These are phyloP conservation scores for Chlamydomonas incerta DNA, from an alignment of 139 green algal species.

Conservation along the genomic window DNA sequence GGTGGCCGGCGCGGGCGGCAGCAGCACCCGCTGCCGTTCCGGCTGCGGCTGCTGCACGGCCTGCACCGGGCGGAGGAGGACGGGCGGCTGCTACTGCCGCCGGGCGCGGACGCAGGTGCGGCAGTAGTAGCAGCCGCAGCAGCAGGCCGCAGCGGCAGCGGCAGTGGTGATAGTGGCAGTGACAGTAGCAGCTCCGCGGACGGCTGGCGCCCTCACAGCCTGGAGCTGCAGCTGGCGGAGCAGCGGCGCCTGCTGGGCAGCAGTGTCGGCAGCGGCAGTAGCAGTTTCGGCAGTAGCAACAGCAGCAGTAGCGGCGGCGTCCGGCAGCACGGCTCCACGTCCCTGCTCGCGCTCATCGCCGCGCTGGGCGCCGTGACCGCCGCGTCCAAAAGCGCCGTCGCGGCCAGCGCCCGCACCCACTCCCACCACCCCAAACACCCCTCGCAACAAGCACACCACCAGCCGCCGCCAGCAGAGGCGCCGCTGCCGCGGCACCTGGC, in stretches of 20 bases:
- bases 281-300: no score
- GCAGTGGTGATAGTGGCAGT: no score
- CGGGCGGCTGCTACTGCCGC: neutral
- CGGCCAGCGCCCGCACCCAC: no score
- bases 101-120: neutral
- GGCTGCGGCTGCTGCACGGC: slow-evolving; percentile 8
- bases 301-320: neutral
- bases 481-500: no score
- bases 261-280: neutral
- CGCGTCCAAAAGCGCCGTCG: neutral
- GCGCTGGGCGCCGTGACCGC: neutral
- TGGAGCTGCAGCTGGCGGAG: neutral
- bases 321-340: neutral
- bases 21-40: slow-evolving; percentile 5
- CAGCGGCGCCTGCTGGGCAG: neutral
- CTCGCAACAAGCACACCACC: no score
- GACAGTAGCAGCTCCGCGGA: neutral
- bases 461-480: no score
- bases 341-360: neutral
- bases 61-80: neutral
- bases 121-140: neutral
- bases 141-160: neutral
- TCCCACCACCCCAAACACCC: no score
- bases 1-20: no score
- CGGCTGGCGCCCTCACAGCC: neutral